These are phyloP conservation scores for Sporothrix brunneoviolacea DNA, from an alignment of 2,329 filamentous ascomycete genomes.

Conservation along the genomic window DNA sequence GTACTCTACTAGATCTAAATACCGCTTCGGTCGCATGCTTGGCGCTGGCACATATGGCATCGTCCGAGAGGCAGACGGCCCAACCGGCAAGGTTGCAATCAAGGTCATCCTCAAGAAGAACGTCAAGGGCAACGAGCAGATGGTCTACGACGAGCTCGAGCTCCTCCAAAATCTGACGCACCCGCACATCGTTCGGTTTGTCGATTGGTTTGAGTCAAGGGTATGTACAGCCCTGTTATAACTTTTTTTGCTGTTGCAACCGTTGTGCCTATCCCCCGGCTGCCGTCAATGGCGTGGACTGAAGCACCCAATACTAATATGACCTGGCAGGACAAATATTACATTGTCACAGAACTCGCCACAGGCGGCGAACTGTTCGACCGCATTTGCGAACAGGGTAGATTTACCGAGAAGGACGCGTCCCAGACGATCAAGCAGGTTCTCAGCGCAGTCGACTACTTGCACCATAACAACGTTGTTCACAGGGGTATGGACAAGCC, in stretches of 20 bases:
- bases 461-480: constrained; percentile 91
- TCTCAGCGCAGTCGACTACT: constrained; percentile 84
- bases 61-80: constrained; percentile 86
- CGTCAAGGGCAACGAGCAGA: constrained; percentile 94
- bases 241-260: no score
- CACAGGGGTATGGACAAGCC: constrained; percentile 63
- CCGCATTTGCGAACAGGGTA: constrained; percentile 94
- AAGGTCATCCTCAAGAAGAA: constrained; percentile 99
- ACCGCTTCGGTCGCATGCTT: constrained; percentile 86
- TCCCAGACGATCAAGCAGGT: constrained; percentile 94
- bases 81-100: constrained; percentile 79
- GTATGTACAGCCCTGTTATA: constrained; percentile 41
- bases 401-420: constrained; percentile 97
- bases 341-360: constrained; percentile 94
- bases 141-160: constrained; percentile 96
- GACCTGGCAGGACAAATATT: constrained; percentile 81
- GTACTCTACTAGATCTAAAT: constrained; percentile 59
- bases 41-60: constrained; percentile 98
- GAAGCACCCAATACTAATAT: no score
- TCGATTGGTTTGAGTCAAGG: constrained; percentile 98
- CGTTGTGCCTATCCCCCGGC: no score
- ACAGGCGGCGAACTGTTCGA: constrained; percentile 96
- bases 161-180: constrained; percentile 89
- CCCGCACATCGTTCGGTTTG: constrained; percentile 92
- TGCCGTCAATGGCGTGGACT: no score